Evolutionary conservation across 306 rosid species (phyloP).

Genomic region (Cucumis cinereus): DNA sequence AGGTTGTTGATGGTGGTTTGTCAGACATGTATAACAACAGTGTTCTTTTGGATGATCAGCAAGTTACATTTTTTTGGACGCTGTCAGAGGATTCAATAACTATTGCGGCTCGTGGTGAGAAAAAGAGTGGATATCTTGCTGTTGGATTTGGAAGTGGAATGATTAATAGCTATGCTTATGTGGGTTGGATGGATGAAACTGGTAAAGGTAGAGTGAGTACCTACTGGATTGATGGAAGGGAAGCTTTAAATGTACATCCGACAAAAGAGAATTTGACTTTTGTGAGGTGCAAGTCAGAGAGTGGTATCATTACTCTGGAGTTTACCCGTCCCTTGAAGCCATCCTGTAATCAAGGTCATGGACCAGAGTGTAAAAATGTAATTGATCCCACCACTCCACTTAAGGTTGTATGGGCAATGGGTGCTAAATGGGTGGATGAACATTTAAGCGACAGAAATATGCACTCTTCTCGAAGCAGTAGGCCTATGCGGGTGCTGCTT

Average conservation of each 20-base stretch:
- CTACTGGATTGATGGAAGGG: conserved; percentile 82
- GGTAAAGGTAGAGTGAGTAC: conserved; percentile 56
- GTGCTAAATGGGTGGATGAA: conserved; percentile 54
- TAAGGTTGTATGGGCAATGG: conserved; percentile 94
- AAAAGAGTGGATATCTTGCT: conserved; percentile 89
- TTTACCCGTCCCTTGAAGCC: conserved; percentile 81
- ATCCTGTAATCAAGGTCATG: conserved; percentile 30
- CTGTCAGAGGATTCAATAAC: conserved; percentile 51
- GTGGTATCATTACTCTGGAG: conserved; percentile 68
- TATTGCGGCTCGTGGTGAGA: conserved; percentile 82
- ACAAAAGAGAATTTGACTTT: conserved; percentile 60
- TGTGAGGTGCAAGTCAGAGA: conserved; percentile 75
- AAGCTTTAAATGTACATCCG: conserved; percentile 47
- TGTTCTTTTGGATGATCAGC: conserved; percentile 86
- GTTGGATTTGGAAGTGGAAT: conserved; percentile 75
- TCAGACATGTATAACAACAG: conserved; percentile 88
- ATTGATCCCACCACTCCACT: conserved; percentile 76
- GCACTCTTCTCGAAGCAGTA: conserved; percentile 71
- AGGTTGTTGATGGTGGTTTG: conserved; percentile 92
- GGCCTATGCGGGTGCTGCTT: conserved; percentile 57
- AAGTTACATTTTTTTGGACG: conserved; percentile 86
- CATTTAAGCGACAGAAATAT: conserved; percentile 56
- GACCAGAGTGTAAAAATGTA: conserved; percentile 62
- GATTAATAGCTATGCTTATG: conserved; percentile 66
- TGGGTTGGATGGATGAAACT: conserved; percentile 67